Base-by-base conservation (phyloP, 176 grass and related monocot genomes). In the Panicum miliaceum region DNA sequence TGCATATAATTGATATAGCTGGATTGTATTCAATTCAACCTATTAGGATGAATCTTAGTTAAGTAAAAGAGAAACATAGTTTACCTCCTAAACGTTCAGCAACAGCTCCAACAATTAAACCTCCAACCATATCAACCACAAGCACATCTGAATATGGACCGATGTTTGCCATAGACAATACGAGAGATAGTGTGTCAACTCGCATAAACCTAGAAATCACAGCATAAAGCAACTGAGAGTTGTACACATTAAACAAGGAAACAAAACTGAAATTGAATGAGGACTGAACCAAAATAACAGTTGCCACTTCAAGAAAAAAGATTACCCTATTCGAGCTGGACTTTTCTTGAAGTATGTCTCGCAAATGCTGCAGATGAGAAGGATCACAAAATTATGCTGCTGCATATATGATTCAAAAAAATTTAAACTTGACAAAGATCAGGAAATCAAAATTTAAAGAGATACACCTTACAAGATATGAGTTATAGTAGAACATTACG, bases 321-420 rank as follows among this genome's bases (percentile, higher is more conserved):
- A 73, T 87, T 92, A 99, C 96, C 96, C 93, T 85, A 40, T 99
- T 81, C 89, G 91, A 92, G 81, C 87, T 48, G 96, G 93, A 79
- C 64, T 77, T 83, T 99, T 99, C 93, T 96, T 99, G 89, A 96
- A 96, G 86, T 99, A 99, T 71, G 96, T 99, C 77, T 99, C 96
- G 59, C 96, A 99, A 83, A 99, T 99, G 87, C 96, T 99, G 91
- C 88, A 86, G 4, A 81, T 22, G 65, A 81, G 56, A 76, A 83
- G 3, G 26, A 46, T 50, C 29, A 88, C 20, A 67, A 73, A 82
- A 76, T n/a, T 76, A 25, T 75, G 41, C 32, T 16, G 54, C 41
- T 8, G 14, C 63, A 52, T 2, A 89, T 53, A 45, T 69, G 61
- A 19, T n/a, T 34, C 35, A 83, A 15, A 67, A 34, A 60, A 62